Conservation (phyloP, 129 eudicot species). For the Gnaphalium uliginosum region DNA sequence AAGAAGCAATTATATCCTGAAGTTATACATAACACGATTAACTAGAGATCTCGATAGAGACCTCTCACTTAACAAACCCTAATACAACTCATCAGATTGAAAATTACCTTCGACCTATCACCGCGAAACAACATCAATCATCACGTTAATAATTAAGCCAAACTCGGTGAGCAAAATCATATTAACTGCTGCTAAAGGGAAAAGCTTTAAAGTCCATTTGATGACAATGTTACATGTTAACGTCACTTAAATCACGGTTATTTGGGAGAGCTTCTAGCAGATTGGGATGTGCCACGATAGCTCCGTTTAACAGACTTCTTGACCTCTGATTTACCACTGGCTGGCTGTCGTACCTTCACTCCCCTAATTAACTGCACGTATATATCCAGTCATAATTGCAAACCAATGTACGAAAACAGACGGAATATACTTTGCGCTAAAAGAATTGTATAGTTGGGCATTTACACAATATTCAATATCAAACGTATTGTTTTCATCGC, state of each 20-base stretch:
- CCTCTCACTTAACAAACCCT: slow-evolving; percentile 14
- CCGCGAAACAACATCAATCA: slow-evolving; percentile 15
- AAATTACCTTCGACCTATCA: slow-evolving; percentile 9
- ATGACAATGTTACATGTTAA: slow-evolving; percentile 19
- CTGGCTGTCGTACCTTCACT: slow-evolving; percentile 83
- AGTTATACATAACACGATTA: slow-evolving; percentile 16
- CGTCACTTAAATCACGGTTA: slow-evolving; percentile 14
- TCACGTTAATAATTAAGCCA: slow-evolving; percentile 22
- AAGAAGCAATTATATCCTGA: slow-evolving; percentile 17
- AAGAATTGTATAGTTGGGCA: not conserved
- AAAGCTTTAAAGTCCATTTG: slow-evolving; percentile 17
- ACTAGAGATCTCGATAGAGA: slow-evolving; percentile 23
- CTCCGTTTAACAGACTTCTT: slow-evolving; percentile 64
- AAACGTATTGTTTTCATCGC: not conserved
- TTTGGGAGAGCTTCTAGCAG: slow-evolving; percentile 38
- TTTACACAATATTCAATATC: not conserved
- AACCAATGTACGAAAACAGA: not conserved
- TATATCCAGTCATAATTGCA: not conserved
- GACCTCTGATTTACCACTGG: slow-evolving; percentile 49
- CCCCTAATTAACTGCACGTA: slow-evolving; percentile 82
- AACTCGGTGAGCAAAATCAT: slow-evolving; percentile 25
- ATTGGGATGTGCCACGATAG: slow-evolving; percentile 42
- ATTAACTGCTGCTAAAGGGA: slow-evolving; percentile 24
- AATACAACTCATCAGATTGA: slow-evolving; percentile 17
- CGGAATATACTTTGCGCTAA: not conserved